phyloP scores from a whole-genome alignment of 164 flowering plant genomes.

The Pachysandra terminalis region DNA sequence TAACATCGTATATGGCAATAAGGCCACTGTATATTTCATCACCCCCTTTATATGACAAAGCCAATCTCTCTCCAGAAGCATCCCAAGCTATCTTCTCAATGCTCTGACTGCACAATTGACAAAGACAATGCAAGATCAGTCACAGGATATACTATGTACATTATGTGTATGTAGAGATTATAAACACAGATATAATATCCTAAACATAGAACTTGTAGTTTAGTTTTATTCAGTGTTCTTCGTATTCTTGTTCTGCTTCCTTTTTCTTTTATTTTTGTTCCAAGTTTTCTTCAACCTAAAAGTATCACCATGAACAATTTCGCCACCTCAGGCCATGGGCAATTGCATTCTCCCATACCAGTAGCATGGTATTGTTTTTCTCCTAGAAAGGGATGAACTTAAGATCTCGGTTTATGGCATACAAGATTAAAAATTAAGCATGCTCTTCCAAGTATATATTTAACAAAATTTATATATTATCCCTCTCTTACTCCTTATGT shows the following conservation, averaged over 20 bases:
- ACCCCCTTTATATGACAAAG: constrained; percentile 75
- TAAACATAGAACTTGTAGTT: background rate
- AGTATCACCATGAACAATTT: background rate
- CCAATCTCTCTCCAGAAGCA: constrained; percentile 93
- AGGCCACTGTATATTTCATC: constrained; percentile 76
- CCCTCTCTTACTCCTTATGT: too few relatives aligned
- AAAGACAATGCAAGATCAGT: background rate
- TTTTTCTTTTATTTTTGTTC: too few relatives aligned
- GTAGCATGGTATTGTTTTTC: background rate
- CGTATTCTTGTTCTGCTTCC: background rate
- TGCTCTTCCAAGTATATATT: too few relatives aligned
- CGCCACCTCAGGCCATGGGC: background rate
- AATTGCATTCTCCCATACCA: background rate
- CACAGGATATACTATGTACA: background rate
- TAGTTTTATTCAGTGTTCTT: background rate
- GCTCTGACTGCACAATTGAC: constrained; percentile 45
- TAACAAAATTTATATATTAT: too few relatives aligned
- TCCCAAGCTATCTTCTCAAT: constrained; percentile 98
- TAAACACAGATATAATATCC: background rate
- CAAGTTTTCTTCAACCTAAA: too few relatives aligned
- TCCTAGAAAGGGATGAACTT: background rate
- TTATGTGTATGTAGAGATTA: background rate
- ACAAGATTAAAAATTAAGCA: background rate
- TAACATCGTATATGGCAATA: constrained; percentile 75
- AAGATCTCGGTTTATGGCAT: background rate